These are phyloP conservation scores for Trichosporon sp. DNA, from an alignment of 1,284 basidiomycete species.

Conservation along the genomic window DNA sequence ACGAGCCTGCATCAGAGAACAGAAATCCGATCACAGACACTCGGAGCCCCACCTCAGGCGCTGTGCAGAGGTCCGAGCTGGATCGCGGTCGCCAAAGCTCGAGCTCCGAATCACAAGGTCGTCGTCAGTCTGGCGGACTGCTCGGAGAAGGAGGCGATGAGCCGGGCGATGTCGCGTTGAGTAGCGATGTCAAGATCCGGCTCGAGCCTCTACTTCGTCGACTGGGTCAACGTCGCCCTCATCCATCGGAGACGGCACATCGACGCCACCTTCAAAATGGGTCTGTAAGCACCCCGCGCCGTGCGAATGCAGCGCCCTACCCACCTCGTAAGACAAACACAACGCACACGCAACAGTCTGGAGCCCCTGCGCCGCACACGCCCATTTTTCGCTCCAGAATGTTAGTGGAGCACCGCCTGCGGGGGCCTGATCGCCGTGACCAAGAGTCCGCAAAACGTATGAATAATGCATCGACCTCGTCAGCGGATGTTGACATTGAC, in stretches of 20 bases:
- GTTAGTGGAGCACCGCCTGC: not conserved
- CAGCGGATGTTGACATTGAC: too few species aligned
- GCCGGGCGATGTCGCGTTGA: not conserved
- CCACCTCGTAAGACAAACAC: not conserved
- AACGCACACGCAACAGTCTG: not conserved
- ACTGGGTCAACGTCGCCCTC: not conserved
- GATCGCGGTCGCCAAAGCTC: not conserved
- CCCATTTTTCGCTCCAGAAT: not conserved
- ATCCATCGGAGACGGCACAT: not conserved
- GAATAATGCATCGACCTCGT: not conserved
- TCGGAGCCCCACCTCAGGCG: not conserved
- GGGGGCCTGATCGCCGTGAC: not conserved
- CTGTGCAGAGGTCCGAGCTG: not conserved
- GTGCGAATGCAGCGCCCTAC: not conserved
- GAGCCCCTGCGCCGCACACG: slow-evolving; percentile 1
- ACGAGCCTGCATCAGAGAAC: not conserved
- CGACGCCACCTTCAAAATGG: not conserved
- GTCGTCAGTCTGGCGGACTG: too few species aligned
- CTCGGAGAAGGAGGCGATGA: not conserved
- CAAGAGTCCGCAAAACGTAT: not conserved
- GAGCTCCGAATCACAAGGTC: not conserved
- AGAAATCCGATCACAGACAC: too few species aligned
- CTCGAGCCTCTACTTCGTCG: not conserved
- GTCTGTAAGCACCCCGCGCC: not conserved
- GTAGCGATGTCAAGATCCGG: not conserved